Evolutionary conservation across 768 basidiomycete genomes (phyloP), one percentile per base, ranked within the genome.

Genomic region (Suillus variegatus): DNA sequence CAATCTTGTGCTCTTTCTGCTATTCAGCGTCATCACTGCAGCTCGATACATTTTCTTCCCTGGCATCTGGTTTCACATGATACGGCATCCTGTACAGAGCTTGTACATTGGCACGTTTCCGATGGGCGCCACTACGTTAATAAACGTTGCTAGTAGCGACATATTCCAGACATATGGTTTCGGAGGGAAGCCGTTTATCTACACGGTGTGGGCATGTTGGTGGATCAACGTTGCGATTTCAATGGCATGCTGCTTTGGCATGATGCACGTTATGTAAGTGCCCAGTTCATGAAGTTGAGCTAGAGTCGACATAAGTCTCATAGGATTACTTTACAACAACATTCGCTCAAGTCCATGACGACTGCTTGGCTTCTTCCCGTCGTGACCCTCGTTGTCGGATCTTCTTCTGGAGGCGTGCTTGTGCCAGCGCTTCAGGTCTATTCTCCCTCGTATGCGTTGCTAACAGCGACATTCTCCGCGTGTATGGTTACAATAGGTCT

Each of bases 281-380:
- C 28, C 28, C 28, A 28, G 1, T 28, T 28, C 28, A 28, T 28
- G 28, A 28, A 28, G 28, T 28, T 66, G 36, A 74, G 74, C 70
- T 72, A 20, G 28, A 7, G 14, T 32, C 38, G 6, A 52, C 62
- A 46, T 36, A 62, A 60, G 46, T 18, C 5, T 3, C 40, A 1
- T 82, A 91, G 85, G 87, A 74, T 85, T 75, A 73, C 80, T 46
- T 70, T 84, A n/a, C 89, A 93, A 22, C 77, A 79, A 7, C 88
- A 92, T 71, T 75, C 85, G 0, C 70, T 88, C 6, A 78, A 83
- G 51, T 72, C 77, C 2, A 84, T 92, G 83, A 86, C 86, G 0
- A 77, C 88, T 28, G 74, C 81, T 25, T 93, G 92, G 91, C 79
- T 93, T 9, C 86, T 94, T 38, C 93, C 93, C 0, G 84, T 92